These are phyloP conservation scores for Sordariomycetes sp. DNA, from an alignment of 2,329 filamentous ascomycete species.

Conservation along the genomic window DNA sequence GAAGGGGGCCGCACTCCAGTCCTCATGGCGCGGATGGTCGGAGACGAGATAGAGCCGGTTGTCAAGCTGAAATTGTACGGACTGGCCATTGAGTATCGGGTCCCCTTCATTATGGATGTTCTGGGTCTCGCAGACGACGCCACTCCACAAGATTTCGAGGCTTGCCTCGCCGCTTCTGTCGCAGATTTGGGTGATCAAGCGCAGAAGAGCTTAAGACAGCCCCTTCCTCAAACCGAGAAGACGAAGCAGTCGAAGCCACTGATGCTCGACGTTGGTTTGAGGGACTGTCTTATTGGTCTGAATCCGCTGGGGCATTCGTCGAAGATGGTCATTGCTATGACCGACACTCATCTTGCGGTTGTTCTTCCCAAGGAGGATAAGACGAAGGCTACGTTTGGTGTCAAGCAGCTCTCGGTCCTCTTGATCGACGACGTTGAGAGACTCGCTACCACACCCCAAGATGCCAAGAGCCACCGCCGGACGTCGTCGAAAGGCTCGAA, in stretches of 20 bases:
- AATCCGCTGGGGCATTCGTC: slow-evolving; percentile 70
- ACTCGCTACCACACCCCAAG: slow-evolving; percentile 4
- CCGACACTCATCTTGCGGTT: slow-evolving; percentile 65
- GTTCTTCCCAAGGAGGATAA: slow-evolving; percentile 56
- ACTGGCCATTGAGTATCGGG: slow-evolving; percentile 77
- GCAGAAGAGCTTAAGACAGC: slow-evolving; percentile 33
- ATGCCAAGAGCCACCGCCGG: slow-evolving; percentile 11
- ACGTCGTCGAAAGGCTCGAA: slow-evolving; percentile 28
- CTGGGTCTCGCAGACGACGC: slow-evolving; percentile 60
- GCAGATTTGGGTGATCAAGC: slow-evolving; percentile 63
- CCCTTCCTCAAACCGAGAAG: slow-evolving; percentile 9
- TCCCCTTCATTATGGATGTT: slow-evolving; percentile 73
- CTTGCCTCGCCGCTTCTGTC: slow-evolving; percentile 69
- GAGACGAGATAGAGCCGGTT: slow-evolving; percentile 87
- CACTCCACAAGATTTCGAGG: slow-evolving; percentile 64
- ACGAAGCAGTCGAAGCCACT: slow-evolving; percentile 42
- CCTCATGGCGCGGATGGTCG: slow-evolving; percentile 82
- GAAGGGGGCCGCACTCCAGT: slow-evolving; percentile 32
- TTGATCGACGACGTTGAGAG: slow-evolving; percentile 59
- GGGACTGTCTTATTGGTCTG: slow-evolving; percentile 74
- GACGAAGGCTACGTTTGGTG: slow-evolving; percentile 53
- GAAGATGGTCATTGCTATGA: slow-evolving; percentile 70
- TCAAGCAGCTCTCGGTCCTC: slow-evolving; percentile 75
- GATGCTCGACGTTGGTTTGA: slow-evolving; percentile 64
- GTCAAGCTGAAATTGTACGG: slow-evolving; percentile 84